Evolutionary conservation across 23 red algal genomes (phyloP).

Genomic region (Agarophyton chilense): DNA sequence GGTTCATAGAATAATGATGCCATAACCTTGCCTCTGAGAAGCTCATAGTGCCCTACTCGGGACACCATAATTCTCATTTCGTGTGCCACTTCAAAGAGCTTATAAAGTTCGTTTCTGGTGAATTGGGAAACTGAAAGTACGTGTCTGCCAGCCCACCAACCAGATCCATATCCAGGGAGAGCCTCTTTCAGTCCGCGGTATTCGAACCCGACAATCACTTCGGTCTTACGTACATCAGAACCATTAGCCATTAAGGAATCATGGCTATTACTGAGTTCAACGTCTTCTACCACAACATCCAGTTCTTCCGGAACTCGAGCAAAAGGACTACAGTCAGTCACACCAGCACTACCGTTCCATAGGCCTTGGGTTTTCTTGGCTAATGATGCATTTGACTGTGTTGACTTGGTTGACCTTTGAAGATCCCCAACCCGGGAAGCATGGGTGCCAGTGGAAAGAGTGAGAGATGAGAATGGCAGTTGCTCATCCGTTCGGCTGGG

Average conservation of each 20-base stretch:
- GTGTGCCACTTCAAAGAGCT: constrained; percentile 92
- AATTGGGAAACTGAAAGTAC: constrained; percentile 93
- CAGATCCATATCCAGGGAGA: constrained; percentile 68
- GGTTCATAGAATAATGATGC: constrained; percentile 95
- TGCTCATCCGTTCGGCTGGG: background rate
- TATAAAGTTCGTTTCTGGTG: constrained; percentile 82
- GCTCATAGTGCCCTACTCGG: constrained; percentile 90
- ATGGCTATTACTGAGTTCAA: background rate
- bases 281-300: background rate
- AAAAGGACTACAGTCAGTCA: constrained; percentile 33
- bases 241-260: background rate
- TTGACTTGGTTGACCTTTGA: background rate
- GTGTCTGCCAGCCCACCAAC: constrained; percentile 84
- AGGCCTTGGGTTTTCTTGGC: background rate
- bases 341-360: constrained; percentile 10
- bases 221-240: background rate
- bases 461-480: background rate
- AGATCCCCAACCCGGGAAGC: background rate
- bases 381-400: background rate
- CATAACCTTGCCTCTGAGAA: constrained; percentile 94
- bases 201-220: background rate
- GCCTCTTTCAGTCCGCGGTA: background rate
- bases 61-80: constrained; percentile 97
- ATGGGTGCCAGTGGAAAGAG: background rate
- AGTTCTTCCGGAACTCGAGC: constrained; percentile 34